These are phyloP conservation scores for Xerocomellus amylosporus DNA, from an alignment of 768 basidiomycete genomes.

Conservation along the genomic window DNA sequence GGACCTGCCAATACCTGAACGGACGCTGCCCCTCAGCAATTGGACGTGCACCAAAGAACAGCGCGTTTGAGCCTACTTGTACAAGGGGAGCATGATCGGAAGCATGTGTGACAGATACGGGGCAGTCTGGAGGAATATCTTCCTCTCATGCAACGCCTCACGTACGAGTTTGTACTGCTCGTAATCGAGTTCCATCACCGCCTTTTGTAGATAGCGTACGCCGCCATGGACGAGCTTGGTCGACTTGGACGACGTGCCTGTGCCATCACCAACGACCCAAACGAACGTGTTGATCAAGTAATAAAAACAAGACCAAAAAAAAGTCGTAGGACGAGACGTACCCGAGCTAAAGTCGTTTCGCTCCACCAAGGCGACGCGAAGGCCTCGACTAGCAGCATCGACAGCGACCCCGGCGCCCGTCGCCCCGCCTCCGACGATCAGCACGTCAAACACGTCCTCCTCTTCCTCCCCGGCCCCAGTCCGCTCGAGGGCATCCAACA, in stretches of 20 bases:
- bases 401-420: conserved; percentile 96
- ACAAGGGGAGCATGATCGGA: conserved; percentile 96
- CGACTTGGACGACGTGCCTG: conserved; percentile 94
- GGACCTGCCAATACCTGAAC: conserved; percentile 88
- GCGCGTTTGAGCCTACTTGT: conserved; percentile 56
- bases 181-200: conserved; percentile 92
- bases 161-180: conserved; percentile 94
- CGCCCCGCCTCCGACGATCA: conserved; percentile 92
- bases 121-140: conserved; percentile 92
- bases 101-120: conserved; percentile 91
- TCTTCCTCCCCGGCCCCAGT: conserved; percentile 33
- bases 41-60: not conserved
- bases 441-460: conserved; percentile 68
- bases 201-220: conserved; percentile 96
- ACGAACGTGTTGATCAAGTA: not conserved
- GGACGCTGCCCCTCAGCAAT: conserved; percentile 1
- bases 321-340: conserved; percentile 30
- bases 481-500: conserved; percentile 51
- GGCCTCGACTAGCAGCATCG: conserved; percentile 87
- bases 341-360: conserved; percentile 89
- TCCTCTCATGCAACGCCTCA: conserved; percentile 92
- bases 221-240: conserved; percentile 99
- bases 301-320: too few species aligned
- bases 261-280: not conserved
- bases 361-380: conserved; percentile 92